A percentile compares a stretch with the other conserved stretches of the same genome.
These are phyloP conservation scores for Clavispora vitiphila DNA, from an alignment of 805 yeast species.

Conservation along the genomic window DNA sequence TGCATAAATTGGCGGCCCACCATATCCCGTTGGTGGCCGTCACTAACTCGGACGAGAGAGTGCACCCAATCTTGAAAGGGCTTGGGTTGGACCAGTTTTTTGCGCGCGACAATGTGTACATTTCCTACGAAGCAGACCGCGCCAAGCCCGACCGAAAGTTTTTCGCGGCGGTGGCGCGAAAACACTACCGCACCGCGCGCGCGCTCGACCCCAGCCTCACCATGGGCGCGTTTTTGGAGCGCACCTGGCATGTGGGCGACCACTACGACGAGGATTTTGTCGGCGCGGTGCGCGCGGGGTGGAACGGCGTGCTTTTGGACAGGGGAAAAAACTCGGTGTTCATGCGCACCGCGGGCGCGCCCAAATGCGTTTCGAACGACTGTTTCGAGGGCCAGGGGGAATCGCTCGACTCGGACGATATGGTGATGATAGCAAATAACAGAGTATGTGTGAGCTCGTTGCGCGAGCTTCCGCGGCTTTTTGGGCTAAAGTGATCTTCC, in stretches of 20 bases:
- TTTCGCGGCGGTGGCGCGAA: slow-evolving; percentile 19
- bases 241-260: slow-evolving; percentile 67
- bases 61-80: slow-evolving; percentile 40
- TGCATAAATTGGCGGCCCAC: slow-evolving; percentile 25
- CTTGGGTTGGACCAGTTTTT: slow-evolving; percentile 43
- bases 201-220: slow-evolving; percentile 1
- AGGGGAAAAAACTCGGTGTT: slow-evolving; percentile 25
- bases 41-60: slow-evolving; percentile 61
- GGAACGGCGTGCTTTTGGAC: slow-evolving; percentile 57
- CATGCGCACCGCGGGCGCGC: slow-evolving; percentile 6
- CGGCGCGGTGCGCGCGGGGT: slow-evolving; percentile 51
- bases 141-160: slow-evolving; percentile 50
- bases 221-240: slow-evolving; percentile 10
- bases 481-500: too few species aligned
- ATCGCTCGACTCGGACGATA: slow-evolving; percentile 11
- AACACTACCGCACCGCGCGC: not conserved
- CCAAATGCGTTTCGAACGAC: slow-evolving; percentile 8
- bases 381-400: slow-evolving; percentile 12
- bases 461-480: slow-evolving; percentile 6
- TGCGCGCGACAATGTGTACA: slow-evolving; percentile 31
- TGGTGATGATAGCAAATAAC: slow-evolving; percentile 30
- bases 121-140: slow-evolving; percentile 54
- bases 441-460: slow-evolving; percentile 20
- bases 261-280: slow-evolving; percentile 48
- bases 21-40: slow-evolving; percentile 41